phyloP scores from a whole-genome alignment of 176 grass and related monocot genomes.

The Puya raimondii region DNA sequence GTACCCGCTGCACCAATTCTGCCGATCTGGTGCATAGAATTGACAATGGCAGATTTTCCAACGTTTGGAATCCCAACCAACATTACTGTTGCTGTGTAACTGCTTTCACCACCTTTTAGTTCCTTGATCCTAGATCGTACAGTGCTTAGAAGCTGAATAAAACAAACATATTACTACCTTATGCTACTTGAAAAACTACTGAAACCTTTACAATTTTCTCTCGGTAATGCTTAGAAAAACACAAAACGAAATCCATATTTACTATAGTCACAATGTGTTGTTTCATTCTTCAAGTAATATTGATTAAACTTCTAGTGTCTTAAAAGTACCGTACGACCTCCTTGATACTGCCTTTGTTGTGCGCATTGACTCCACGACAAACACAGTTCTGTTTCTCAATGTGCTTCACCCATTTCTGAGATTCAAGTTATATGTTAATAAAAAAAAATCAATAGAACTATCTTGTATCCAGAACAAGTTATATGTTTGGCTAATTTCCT shows the following conservation, averaged over 20 bases:
- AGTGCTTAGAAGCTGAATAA: slow-evolving; percentile 38
- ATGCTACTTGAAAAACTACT: too few relatives aligned
- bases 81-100: slow-evolving; percentile 47
- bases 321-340: slow-evolving; percentile 27
- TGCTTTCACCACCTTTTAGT: slow-evolving; percentile 38
- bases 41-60: slow-evolving; percentile 62
- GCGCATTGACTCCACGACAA: slow-evolving; percentile 45
- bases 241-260: too few relatives aligned
- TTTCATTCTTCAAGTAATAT: too few relatives aligned
- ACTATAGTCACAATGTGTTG: too few relatives aligned
- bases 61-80: slow-evolving; percentile 71
- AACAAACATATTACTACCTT: slow-evolving; percentile 4
- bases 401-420: slow-evolving; percentile 55
- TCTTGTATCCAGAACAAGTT: not conserved
- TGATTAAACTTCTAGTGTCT: not conserved
- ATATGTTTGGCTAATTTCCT: too few relatives aligned
- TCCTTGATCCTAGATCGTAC: slow-evolving; percentile 40
- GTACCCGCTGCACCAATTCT: slow-evolving; percentile 58
- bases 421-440: not conserved
- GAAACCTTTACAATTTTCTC: too few relatives aligned
- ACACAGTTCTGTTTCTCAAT: slow-evolving; percentile 30
- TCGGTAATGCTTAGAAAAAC: too few relatives aligned
- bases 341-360: slow-evolving; percentile 49
- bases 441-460: not conserved
- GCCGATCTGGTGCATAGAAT: slow-evolving; percentile 63